Conservation (phyloP, 2,329 filamentous ascomycete genomes). For the Aureobasidium sp. region DNA sequence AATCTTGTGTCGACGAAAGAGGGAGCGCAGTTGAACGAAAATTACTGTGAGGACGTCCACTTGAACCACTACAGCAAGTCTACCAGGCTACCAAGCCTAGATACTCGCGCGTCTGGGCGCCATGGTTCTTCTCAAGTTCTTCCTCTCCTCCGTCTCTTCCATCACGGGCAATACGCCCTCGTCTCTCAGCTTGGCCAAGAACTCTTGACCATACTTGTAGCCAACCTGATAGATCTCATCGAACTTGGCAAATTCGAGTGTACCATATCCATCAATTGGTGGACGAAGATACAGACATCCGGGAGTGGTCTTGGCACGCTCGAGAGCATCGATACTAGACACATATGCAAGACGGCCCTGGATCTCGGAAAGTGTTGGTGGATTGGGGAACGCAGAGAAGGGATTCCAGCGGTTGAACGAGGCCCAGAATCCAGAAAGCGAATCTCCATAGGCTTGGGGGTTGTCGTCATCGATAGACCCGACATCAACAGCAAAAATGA, state of each 20-base stretch:
- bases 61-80: neutral
- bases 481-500: slow-evolving; percentile 94
- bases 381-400: slow-evolving; percentile 80
- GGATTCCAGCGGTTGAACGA: slow-evolving; percentile 96
- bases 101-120: slow-evolving; percentile 44
- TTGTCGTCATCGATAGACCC: slow-evolving; percentile 86
- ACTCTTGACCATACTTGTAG: slow-evolving; percentile 77
- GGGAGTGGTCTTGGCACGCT: slow-evolving; percentile 82
- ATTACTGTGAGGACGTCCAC: neutral
- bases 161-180: slow-evolving; percentile 63
- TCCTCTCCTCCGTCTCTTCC: slow-evolving; percentile 45
- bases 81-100: slow-evolving; percentile 18
- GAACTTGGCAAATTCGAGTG: slow-evolving; percentile 93
- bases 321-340: slow-evolving; percentile 85
- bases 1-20: too few relatives aligned
- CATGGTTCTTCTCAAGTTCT: slow-evolving; percentile 46
- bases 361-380: slow-evolving; percentile 90
- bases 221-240: slow-evolving; percentile 93
- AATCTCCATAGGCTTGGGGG: slow-evolving; percentile 89
- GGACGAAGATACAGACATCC: slow-evolving; percentile 96
- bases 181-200: slow-evolving; percentile 66
- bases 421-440: slow-evolving; percentile 90
- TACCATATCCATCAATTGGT: slow-evolving; percentile 87
- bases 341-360: slow-evolving; percentile 93
- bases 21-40: too few relatives aligned